Base-by-base conservation (phyloP, 345 rosid species). In the Salix arbutifolia region DNA sequence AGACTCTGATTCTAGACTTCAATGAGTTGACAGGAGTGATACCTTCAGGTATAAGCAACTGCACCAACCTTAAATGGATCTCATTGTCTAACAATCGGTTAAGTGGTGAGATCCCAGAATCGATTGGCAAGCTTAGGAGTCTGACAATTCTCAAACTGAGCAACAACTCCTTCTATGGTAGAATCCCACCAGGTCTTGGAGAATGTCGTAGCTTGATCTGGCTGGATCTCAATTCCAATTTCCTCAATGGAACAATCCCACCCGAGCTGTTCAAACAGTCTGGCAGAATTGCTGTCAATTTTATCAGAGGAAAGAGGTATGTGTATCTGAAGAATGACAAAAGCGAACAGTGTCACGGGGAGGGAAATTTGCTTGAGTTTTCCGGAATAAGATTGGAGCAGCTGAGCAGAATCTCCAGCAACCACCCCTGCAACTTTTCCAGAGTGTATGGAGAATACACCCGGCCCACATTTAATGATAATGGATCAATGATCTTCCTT, bases 111-210 rank as follows among this genome's bases (percentile, higher is more conserved):
- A 91, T 96, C 82, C 99, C 99, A 0, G 80, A 82, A 0, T 92
- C 92, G 85, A 84, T 96, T 38, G 99, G 99, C 12, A 80, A 84
- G 67, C 90, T 96, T 69, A 80, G 87, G 10, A 89, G 74, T 71
- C 94, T 96, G 2, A 94, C 98, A 0, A 96, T 96, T 78, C 94
- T 96, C 73, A 96, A 91, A 81, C 89, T 96, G 38, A 96, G 99
- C 86, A 92, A 93, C 83, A 96, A 96, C 82, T 86, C 98, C 0
- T 88, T 96, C 77, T 74, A 69, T 12, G 99, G 98, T 1, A 83
- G 87, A 38, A 92, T 96, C 70, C 99, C 99, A 2, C 89, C 87
- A 0, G 94, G 94, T 94, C 92, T 96, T 4, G 99, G 99, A 1
- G 93, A 96, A 31, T 90, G 95, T 68, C 76, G 84, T 23, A 96